Evolutionary conservation across 2,329 filamentous ascomycete species (phyloP).

Genomic region (Fusarium sp.): DNA sequence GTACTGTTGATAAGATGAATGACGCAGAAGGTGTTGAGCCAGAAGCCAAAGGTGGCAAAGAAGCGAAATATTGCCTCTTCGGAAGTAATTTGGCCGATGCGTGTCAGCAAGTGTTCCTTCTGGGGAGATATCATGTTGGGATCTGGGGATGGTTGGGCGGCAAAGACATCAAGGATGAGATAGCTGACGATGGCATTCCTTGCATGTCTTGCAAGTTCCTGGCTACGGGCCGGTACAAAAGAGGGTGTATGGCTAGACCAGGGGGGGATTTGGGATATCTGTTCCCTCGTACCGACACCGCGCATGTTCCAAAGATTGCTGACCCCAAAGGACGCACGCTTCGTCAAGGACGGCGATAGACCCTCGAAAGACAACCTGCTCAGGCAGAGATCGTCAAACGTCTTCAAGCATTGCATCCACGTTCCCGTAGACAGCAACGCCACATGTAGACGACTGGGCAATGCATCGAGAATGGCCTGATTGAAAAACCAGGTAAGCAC

Average conservation of each 20-base stretch:
- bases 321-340: constrained; percentile 7
- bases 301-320: constrained; percentile 33
- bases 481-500: constrained; percentile 24
- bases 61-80: constrained; percentile 27
- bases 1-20: constrained; percentile 33
- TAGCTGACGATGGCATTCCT: constrained; percentile 15
- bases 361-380: constrained; percentile 6
- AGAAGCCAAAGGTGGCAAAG: constrained; percentile 26
- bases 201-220: constrained; percentile 13
- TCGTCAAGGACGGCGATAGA: background rate
- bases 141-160: constrained; percentile 17
- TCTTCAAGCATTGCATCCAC: constrained; percentile 37
- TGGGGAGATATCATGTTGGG: constrained; percentile 16
- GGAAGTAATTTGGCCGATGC: background rate
- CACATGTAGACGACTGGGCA: constrained; percentile 26
- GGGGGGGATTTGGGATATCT: constrained; percentile 8
- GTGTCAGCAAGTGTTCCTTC: constrained; percentile 15
- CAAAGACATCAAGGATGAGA: constrained; percentile 28
- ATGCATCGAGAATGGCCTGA: background rate
- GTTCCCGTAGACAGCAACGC: constrained; percentile 28
- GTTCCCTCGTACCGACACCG: constrained; percentile 14
- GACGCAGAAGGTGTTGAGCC: constrained; percentile 35
- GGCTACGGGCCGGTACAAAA: constrained; percentile 8
- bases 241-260: background rate
- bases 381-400: constrained; percentile 27